A percentile compares a stretch with the other conserved stretches of the same genome.
Evolutionary conservation across 352 stramenopile species (phyloP).

Genomic region (Blastocystis sp.): DNA sequence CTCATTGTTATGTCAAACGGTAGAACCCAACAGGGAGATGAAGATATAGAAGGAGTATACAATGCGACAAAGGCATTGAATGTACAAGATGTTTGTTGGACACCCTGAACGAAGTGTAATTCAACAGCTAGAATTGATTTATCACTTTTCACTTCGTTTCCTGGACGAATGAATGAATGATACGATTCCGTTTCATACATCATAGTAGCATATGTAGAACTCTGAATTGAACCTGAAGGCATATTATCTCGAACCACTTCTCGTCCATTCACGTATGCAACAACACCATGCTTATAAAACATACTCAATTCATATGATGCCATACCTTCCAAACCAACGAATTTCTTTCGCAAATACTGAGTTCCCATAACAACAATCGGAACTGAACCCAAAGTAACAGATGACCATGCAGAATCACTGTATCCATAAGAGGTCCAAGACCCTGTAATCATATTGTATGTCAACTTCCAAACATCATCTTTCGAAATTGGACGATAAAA

Average conservation of each 20-base stretch:
- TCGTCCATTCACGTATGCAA: slow-evolving; percentile 38
- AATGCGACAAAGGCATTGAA: neutral
- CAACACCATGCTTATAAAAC: neutral
- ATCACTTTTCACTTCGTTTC: neutral
- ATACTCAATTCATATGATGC: slow-evolving; percentile 31
- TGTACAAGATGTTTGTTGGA: neutral
- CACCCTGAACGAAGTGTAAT: slow-evolving; percentile 7
- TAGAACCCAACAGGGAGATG: neutral
- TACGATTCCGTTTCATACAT: neutral
- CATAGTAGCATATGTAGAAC: neutral
- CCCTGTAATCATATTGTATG: neutral
- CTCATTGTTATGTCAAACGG: neutral
- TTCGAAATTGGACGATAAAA: slow-evolving; percentile 4
- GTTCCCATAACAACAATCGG: neutral
- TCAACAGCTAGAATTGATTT: neutral
- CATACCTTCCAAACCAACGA: neutral
- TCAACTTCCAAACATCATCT: slow-evolving; percentile 15
- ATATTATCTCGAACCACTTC: slow-evolving; percentile 40
- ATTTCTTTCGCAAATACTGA: slow-evolving; percentile 24
- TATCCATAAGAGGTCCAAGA: neutral
- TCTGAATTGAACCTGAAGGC: neutral
- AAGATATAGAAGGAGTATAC: neutral
- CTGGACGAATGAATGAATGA: neutral
- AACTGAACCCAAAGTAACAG: neutral
- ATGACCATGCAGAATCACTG: neutral